phyloP scores from a whole-genome alignment of 805 yeast genomes.

The Candida odintsovae region DNA sequence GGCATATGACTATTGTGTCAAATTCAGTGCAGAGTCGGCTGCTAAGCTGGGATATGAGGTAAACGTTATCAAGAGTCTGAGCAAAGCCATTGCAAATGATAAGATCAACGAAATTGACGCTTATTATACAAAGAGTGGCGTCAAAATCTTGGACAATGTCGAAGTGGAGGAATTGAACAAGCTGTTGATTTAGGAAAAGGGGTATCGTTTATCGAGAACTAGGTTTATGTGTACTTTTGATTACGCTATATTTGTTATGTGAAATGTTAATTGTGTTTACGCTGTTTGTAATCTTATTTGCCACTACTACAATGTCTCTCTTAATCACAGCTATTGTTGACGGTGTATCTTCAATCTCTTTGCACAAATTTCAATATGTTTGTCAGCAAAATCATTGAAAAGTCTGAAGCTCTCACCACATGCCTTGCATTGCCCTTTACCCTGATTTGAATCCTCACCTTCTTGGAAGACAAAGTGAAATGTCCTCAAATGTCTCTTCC shows the following conservation, averaged over 20 bases:
- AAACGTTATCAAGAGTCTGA: slow-evolving; percentile 49
- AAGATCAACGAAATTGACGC: slow-evolving; percentile 30
- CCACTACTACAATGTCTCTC: no score
- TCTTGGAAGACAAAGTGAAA: slow-evolving; percentile 44
- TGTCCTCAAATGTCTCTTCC: slow-evolving; percentile 63
- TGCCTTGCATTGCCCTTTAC: slow-evolving; percentile 55
- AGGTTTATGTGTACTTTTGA: neutral
- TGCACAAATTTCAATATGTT: slow-evolving; percentile 8
- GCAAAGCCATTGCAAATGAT: slow-evolving; percentile 50
- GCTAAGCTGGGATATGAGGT: slow-evolving; percentile 57
- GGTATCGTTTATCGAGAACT: neutral
- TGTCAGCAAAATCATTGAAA: slow-evolving; percentile 36
- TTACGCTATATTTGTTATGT: neutral
- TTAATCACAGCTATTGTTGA: neutral
- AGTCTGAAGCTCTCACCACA: slow-evolving; percentile 53
- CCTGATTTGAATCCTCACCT: slow-evolving; percentile 32
- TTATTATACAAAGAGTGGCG: slow-evolving; percentile 28
- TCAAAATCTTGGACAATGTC: slow-evolving; percentile 21
- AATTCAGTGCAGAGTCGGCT: slow-evolving; percentile 69
- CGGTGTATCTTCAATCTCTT: neutral
- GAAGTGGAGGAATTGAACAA: neutral
- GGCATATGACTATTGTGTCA: slow-evolving; percentile 85
- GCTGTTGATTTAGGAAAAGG: neutral
- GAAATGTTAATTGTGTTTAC: neutral
- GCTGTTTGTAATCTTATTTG: neutral